These are phyloP conservation scores for Neurospora sp. DNA, from an alignment of 495 filamentous ascomycete species.

Conservation along the genomic window DNA sequence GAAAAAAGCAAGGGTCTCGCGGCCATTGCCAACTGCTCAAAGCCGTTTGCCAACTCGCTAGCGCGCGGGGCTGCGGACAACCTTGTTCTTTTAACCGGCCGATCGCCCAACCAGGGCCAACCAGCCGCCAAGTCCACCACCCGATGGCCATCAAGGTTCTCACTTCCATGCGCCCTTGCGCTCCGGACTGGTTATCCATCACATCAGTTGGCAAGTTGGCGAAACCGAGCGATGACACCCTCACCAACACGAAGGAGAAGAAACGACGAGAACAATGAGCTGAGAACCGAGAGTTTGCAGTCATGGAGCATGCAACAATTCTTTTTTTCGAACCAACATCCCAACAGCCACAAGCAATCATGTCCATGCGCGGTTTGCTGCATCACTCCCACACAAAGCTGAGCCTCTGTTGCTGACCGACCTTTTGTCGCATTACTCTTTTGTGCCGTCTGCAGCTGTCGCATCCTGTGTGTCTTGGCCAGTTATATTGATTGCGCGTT, in stretches of 20 bases:
- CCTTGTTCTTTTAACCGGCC: not conserved
- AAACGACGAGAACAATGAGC: not conserved
- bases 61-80: not conserved
- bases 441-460: not conserved
- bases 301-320: not conserved
- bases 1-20: not conserved
- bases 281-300: not conserved
- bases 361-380: not conserved
- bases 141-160: not conserved
- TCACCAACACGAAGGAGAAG: slow-evolving; percentile 10
- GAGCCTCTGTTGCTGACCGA: not conserved
- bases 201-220: not conserved
- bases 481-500: not conserved
- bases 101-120: not conserved
- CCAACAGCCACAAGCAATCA: not conserved
- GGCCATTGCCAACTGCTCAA: not conserved
- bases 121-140: not conserved
- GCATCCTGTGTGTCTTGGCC: not conserved
- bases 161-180: not conserved
- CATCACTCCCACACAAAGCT: not conserved
- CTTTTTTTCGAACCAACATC: not conserved
- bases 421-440: not conserved
- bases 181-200: not conserved
- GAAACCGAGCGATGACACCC: not conserved
- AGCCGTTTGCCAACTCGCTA: not conserved